These are phyloP conservation scores for Phalaenopsis hybrid DNA, from an alignment of 116 monocot genomes.

Conservation along the genomic window DNA sequence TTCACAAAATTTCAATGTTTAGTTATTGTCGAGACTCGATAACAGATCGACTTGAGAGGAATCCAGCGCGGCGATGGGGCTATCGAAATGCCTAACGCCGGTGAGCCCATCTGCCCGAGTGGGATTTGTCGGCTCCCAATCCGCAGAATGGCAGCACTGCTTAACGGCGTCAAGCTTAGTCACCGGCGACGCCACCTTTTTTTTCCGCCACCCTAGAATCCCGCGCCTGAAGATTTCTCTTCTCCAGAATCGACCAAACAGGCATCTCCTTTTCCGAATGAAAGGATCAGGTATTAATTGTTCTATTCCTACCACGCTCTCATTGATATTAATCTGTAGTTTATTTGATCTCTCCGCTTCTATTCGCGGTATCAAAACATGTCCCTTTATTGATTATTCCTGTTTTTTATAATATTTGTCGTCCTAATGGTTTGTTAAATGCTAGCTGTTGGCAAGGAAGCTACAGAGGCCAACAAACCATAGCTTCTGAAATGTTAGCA, in stretches of 20 bases:
- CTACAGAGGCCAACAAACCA: background rate
- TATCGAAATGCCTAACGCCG: background rate
- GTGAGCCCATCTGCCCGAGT: background rate
- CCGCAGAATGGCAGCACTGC: background rate
- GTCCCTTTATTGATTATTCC: background rate
- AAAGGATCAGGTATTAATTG: constrained; percentile 6
- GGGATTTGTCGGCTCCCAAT: background rate
- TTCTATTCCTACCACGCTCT: background rate
- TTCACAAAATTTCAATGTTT: too few relatives aligned
- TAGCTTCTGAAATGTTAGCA: background rate
- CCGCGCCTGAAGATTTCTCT: background rate
- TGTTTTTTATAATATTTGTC: background rate
- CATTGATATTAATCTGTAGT: too few relatives aligned
- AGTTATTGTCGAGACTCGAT: too few relatives aligned
- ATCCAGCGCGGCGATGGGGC: background rate
- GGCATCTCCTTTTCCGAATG: background rate
- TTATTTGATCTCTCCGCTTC: background rate
- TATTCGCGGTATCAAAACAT: background rate
- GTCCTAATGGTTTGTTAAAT: background rate
- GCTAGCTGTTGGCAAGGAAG: background rate
- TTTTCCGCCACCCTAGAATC: background rate
- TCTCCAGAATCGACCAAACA: background rate
- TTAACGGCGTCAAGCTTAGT: background rate
- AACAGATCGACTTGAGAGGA: background rate
- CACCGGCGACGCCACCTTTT: background rate